Evolutionary conservation across 306 rosid species (phyloP), one percentile per base, ranked within the genome.

Genomic region (Leucaena leucocephala): DNA sequence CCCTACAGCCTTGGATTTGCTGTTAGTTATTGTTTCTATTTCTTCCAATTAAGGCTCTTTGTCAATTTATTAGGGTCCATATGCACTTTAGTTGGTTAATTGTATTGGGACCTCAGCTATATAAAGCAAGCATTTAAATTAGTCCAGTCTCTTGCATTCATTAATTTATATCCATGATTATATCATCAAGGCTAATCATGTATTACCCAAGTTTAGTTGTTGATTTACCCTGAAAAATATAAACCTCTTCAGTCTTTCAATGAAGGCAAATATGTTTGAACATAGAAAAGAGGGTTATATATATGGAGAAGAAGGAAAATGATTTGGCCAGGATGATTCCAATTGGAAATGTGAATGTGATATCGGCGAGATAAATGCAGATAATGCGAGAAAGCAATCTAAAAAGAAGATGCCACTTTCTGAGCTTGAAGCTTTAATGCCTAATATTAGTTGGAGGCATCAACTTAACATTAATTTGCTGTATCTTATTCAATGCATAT

Each of bases 391-490:
- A 48, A 48, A 19, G 57, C 2, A 66, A 45, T 22, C 21, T 38
- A 35, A 34, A 55, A 52, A 61, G 57, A 78, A 70, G 21, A 55
- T 42, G 81, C 19, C 80, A 22, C 34, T 58, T 27, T 59, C 48
- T 0, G 5, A 4, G 40, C 67, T 61, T 12, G 21, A 58, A 70
- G 34, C 65, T 63, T 38, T 42, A 49, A 17, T 63, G 17, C 17
- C 46, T 49, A 13, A 57, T 15, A 1, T 39, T 8, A 39, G 64
- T 39, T 79, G 50, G 64, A 58, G 64, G 64, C 64, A 22, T 58
- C 0, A 21, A 58, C 27, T 19, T 21, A 21, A 10, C 64, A 21
- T 54, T 27, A 27, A 27, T 27, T 27, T n/a, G 59, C 19, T 55
- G 8, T 55, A 55, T 55, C 0, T 58, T 58, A 19, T 27, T 62